Evolutionary conservation across 768 basidiomycete genomes (phyloP).

Genomic region (Boletellus ananas): DNA sequence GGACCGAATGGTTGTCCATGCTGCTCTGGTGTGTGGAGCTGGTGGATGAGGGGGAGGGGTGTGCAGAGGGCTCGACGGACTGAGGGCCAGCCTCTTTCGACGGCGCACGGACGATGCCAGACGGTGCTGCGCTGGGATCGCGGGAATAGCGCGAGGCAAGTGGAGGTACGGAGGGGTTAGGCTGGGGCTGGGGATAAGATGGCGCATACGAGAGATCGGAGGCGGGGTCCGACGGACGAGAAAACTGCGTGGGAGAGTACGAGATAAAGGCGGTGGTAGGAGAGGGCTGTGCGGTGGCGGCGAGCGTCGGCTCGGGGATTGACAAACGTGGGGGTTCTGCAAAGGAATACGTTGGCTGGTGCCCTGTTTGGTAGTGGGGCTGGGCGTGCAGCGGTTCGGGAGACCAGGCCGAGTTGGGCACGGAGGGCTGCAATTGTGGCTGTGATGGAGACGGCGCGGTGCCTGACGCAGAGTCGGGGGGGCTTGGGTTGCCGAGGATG

Average conservation of each 20-base stretch:
- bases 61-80: slow-evolving; percentile 27
- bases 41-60: slow-evolving; percentile 42
- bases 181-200: slow-evolving; percentile 24
- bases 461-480: slow-evolving; percentile 30
- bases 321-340: slow-evolving; percentile 30
- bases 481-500: slow-evolving; percentile 79
- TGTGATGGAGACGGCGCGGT: slow-evolving; percentile 29
- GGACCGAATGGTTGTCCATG: slow-evolving; percentile 30
- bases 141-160: slow-evolving; percentile 47
- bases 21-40: slow-evolving; percentile 39
- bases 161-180: slow-evolving; percentile 22
- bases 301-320: slow-evolving; percentile 31
- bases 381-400: slow-evolving; percentile 34
- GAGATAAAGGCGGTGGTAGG: slow-evolving; percentile 29
- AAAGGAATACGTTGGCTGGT: slow-evolving; percentile 18
- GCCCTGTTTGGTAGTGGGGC: slow-evolving; percentile 22
- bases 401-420: slow-evolving; percentile 36
- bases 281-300: slow-evolving; percentile 24
- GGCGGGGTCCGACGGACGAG: slow-evolving; percentile 30
- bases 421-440: slow-evolving; percentile 16
- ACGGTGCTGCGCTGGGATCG: slow-evolving; percentile 41
- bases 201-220: slow-evolving; percentile 38
- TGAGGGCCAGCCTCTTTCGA: slow-evolving; percentile 28
- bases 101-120: slow-evolving; percentile 28
- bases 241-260: slow-evolving; percentile 32